Conservation (phyloP, 139 green algal species). For the Tetradesmus obliquus region DNA sequence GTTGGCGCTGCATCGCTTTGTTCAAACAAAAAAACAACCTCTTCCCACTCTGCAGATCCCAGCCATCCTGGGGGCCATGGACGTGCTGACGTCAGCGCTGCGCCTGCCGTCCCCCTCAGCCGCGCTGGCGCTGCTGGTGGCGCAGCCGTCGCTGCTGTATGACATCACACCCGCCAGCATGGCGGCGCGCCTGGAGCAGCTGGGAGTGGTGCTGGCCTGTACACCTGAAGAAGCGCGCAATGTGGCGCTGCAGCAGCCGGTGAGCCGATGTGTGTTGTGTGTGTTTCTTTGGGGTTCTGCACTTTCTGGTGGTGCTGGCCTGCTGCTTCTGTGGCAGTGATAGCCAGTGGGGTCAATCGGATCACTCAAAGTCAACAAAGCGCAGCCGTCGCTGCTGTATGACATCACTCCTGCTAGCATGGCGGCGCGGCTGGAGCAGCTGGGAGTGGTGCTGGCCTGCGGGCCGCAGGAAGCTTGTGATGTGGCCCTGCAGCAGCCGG, state of each 20-base stretch:
- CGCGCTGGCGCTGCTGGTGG: conserved; percentile 52
- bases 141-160: conserved; percentile 59
- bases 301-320: conserved; percentile 43
- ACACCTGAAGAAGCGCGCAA: conserved; percentile 10
- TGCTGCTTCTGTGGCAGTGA: neutral
- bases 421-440: conserved; percentile 43
- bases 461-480: neutral
- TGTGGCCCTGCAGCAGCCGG: conserved; percentile 32
- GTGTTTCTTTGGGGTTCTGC: neutral
- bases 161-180: conserved; percentile 46
- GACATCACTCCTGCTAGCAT: conserved; percentile 43
- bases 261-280: neutral
- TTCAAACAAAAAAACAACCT: too few species aligned
- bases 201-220: conserved; percentile 43
- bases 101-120: neutral
- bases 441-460: conserved; percentile 42
- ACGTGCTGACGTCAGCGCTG: conserved; percentile 29
- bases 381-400: conserved; percentile 58
- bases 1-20: too few species aligned
- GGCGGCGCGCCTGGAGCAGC: conserved; percentile 46
- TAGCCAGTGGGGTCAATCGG: too few species aligned
- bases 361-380: too few species aligned
- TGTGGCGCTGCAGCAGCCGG: conserved; percentile 37
- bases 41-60: conserved; percentile 20
- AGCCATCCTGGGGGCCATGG: conserved; percentile 42